A percentile compares a stretch with the other conserved stretches of the same genome.
phyloP scores from a whole-genome alignment of 768 basidiomycete genomes.

The Panus rudis region DNA sequence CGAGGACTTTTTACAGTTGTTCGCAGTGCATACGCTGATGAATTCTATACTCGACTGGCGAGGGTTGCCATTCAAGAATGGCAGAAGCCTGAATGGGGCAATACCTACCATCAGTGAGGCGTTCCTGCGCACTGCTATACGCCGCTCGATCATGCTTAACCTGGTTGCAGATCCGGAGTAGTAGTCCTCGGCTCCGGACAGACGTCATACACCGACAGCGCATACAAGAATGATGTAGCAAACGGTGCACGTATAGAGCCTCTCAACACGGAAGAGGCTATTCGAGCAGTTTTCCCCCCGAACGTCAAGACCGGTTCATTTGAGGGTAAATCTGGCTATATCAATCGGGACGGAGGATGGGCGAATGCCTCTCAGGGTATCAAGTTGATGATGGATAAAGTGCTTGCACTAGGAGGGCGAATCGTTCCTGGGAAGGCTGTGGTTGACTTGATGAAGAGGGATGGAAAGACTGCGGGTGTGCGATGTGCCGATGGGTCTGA shows the following conservation, averaged over 20 bases:
- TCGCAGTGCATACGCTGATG: conserved; percentile 64
- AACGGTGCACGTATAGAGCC: conserved; percentile 44
- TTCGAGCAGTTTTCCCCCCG: conserved; percentile 44
- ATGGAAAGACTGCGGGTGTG: conserved; percentile 48
- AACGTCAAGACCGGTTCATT: conserved; percentile 31
- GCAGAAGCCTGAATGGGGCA: conserved; percentile 63
- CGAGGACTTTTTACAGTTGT: conserved; percentile 41
- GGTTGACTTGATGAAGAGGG: conserved; percentile 34
- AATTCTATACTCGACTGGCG: conserved; percentile 63
- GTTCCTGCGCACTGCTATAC: neutral
- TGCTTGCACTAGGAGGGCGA: conserved; percentile 51
- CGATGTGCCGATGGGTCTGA: conserved; percentile 48
- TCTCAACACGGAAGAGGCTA: conserved; percentile 30
- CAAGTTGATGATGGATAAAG: conserved; percentile 42
- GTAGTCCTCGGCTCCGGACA: conserved; percentile 40
- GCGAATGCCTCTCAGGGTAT: conserved; percentile 69
- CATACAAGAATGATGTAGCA: conserved; percentile 56
- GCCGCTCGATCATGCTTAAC: neutral
- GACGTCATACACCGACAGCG: conserved; percentile 40
- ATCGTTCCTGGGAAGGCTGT: conserved; percentile 55
- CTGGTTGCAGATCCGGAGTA: conserved; percentile 55
- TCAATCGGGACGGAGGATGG: conserved; percentile 83
- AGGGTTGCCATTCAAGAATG: conserved; percentile 72
- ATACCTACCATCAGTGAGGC: conserved; percentile 76
- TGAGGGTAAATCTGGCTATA: conserved; percentile 43